Evolutionary conservation across 164 flowering plant genomes (phyloP).

Genomic region (Protea cynaroides): DNA sequence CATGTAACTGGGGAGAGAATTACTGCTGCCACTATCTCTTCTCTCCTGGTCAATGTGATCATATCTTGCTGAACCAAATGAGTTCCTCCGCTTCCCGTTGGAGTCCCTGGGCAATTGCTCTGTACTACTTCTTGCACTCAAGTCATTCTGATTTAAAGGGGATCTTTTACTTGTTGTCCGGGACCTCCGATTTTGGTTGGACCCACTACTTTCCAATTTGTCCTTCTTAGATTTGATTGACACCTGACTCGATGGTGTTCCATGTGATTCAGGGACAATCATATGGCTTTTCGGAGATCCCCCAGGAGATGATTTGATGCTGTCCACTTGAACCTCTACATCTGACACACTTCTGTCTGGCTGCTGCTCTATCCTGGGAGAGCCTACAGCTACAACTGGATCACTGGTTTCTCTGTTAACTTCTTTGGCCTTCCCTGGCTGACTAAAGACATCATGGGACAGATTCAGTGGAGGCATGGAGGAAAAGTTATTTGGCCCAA

Average conservation of each 20-base stretch:
- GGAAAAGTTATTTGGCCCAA: slow-evolving; percentile 9
- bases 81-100: slow-evolving; percentile 62
- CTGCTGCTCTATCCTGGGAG: slow-evolving; percentile 20
- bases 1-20: slow-evolving; percentile 82
- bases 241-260: slow-evolving; percentile 76
- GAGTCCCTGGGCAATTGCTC: slow-evolving; percentile 53
- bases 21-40: slow-evolving; percentile 47
- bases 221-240: slow-evolving; percentile 45
- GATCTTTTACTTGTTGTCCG: slow-evolving; percentile 41
- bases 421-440: slow-evolving; percentile 26
- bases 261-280: slow-evolving; percentile 61
- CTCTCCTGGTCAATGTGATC: slow-evolving; percentile 58
- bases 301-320: slow-evolving; percentile 42
- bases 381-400: slow-evolving; percentile 16
- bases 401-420: slow-evolving; percentile 14
- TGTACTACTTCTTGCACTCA: slow-evolving; percentile 42
- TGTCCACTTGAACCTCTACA: slow-evolving; percentile 24
- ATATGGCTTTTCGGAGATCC: slow-evolving; percentile 68
- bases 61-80: slow-evolving; percentile 54
- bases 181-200: slow-evolving; percentile 36
- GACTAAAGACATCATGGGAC: slow-evolving; percentile 18
- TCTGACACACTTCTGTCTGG: slow-evolving; percentile 26
- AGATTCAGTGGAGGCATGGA: background rate
- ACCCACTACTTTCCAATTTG: slow-evolving; percentile 35
- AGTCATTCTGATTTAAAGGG: slow-evolving; percentile 40